Conservation (phyloP, 1,284 basidiomycete species). For the Pholiota adiposa region DNA sequence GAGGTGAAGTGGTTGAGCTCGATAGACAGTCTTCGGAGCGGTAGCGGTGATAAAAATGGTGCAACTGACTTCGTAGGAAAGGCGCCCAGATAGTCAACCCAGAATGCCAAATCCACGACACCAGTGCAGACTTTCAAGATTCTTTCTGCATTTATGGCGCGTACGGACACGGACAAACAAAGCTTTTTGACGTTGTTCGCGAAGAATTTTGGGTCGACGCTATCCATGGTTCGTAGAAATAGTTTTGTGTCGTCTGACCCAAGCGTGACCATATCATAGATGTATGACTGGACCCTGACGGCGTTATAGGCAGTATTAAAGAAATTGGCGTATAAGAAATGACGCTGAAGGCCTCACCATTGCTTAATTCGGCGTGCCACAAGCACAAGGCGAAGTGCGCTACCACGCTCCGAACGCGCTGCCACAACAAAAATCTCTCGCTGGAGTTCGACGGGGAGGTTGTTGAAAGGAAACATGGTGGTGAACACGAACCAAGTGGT, state of each 20-base stretch:
- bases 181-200: slow-evolving; percentile 37
- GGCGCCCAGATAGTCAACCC: slow-evolving; percentile 33
- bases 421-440: slow-evolving; percentile 37
- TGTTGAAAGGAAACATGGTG: slow-evolving; percentile 31
- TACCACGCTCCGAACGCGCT: slow-evolving; percentile 26
- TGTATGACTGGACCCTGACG: slow-evolving; percentile 34
- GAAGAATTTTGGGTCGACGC: slow-evolving; percentile 36
- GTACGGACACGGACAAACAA: slow-evolving; percentile 37
- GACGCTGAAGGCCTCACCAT: slow-evolving; percentile 30
- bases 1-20: slow-evolving; percentile 33
- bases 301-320: slow-evolving; percentile 9
- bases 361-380: slow-evolving; percentile 33
- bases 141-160: slow-evolving; percentile 26
- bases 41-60: slow-evolving; percentile 29
- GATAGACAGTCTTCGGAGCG: slow-evolving; percentile 37
- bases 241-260: slow-evolving; percentile 32
- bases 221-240: slow-evolving; percentile 38
- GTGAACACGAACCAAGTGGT: slow-evolving; percentile 22
- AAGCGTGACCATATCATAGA: slow-evolving; percentile 39
- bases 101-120: slow-evolving; percentile 38
- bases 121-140: slow-evolving; percentile 38
- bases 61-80: slow-evolving; percentile 22
- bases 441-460: slow-evolving; percentile 39
- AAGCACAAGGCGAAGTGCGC: slow-evolving; percentile 30
- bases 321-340: slow-evolving; percentile 2